phyloP scores from a whole-genome alignment of 1,284 basidiomycete genomes.

The Trichosporon sp. region DNA sequence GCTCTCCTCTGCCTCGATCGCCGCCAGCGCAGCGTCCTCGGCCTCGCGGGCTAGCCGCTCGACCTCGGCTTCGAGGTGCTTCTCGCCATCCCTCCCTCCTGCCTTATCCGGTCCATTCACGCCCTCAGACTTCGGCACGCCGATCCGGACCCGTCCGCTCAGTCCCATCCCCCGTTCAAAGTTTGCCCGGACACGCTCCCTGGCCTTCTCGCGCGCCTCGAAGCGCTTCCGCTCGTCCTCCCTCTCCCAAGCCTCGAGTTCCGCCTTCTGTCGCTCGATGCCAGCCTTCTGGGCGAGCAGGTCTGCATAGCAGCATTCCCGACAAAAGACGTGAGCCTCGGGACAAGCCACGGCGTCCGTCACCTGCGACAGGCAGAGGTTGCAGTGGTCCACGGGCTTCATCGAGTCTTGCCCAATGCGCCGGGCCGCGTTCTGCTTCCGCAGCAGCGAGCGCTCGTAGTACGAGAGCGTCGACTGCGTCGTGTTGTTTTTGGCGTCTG shows the following conservation, averaged over 20 bases:
- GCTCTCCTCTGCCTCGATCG: conserved; percentile 77
- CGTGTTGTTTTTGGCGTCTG: conserved; percentile 56
- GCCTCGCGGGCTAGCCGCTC: conserved; percentile 74
- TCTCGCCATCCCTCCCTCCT: background rate
- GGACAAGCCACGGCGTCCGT: conserved; percentile 77
- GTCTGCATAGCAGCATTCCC: conserved; percentile 67
- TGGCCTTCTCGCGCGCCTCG: conserved; percentile 68
- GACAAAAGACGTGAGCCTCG: conserved; percentile 82
- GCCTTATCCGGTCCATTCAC: background rate
- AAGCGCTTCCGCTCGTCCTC: conserved; percentile 74
- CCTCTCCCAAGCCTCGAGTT: conserved; percentile 69
- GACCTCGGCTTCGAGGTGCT: conserved; percentile 69
- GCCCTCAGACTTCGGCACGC: background rate
- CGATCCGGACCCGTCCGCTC: conserved; percentile 36
- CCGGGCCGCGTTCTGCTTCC: conserved; percentile 59
- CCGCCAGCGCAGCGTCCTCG: conserved; percentile 76
- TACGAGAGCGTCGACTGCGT: conserved; percentile 54
- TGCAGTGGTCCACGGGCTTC: conserved; percentile 82
- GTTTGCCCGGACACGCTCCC: conserved; percentile 78
- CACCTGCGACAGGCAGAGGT: conserved; percentile 77
- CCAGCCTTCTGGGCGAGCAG: conserved; percentile 73
- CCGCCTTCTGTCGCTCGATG: conserved; percentile 79
- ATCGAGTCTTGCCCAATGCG: conserved; percentile 86
- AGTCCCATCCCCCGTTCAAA: conserved; percentile 77
- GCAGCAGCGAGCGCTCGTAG: conserved; percentile 54